A percentile compares a stretch with the other conserved stretches of the same genome.
Evolutionary conservation across 2,329 filamentous ascomycete genomes (phyloP).

Genomic region (Westerdykella ornata): DNA sequence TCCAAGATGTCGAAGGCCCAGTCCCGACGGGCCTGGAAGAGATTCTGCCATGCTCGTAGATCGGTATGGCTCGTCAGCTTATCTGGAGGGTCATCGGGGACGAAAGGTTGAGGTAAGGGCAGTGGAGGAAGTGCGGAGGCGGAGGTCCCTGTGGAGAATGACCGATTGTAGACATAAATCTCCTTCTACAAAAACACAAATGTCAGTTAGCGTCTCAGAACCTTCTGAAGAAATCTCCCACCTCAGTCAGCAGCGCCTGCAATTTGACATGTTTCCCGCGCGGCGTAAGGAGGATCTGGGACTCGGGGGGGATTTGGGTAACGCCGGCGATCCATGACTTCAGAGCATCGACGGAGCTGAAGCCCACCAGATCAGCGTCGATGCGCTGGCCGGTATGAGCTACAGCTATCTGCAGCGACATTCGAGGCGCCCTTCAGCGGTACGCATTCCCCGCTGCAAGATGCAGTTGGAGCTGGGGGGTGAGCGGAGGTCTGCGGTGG

Average conservation of each 20-base stretch:
- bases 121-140: conserved; percentile 47
- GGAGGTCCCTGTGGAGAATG: conserved; percentile 37
- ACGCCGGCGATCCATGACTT: conserved; percentile 72
- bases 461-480: not conserved
- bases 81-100: conserved; percentile 64
- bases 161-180: conserved; percentile 86
- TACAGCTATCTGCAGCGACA: conserved; percentile 86
- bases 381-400: conserved; percentile 88
- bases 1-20: conserved; percentile 71
- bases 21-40: conserved; percentile 71
- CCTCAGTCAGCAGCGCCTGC: conserved; percentile 74
- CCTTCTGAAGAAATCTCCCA: conserved; percentile 34
- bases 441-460: conserved; percentile 11
- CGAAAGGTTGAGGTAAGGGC: conserved; percentile 52
- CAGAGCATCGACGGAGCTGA: conserved; percentile 75
- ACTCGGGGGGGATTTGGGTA: conserved; percentile 64
- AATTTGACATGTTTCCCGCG: conserved; percentile 78
- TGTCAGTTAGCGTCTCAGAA: conserved; percentile 7
- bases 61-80: conserved; percentile 72
- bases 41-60: conserved; percentile 76
- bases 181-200: conserved; percentile 56
- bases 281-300: conserved; percentile 80
- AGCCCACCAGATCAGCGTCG: conserved; percentile 66
- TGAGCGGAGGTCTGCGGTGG: conserved; percentile 6
- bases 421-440: conserved; percentile 43